Base-by-base conservation (phyloP, 179 eudicot species). In the Silene noctiflora region DNA sequence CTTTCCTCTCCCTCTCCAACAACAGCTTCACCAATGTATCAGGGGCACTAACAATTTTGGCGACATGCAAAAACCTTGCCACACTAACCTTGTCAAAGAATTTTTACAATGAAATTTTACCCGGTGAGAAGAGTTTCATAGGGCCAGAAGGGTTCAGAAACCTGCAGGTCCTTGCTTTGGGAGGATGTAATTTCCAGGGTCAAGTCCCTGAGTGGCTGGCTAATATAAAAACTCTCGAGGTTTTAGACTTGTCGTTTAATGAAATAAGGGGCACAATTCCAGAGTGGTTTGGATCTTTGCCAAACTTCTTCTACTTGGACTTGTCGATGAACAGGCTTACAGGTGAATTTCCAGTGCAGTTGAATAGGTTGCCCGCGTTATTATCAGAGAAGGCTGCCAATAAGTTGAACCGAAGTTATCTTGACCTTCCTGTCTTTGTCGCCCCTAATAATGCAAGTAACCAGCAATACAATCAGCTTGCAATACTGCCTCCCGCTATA, bases 391-490 rank as follows among this genome's bases (percentile, higher is more conserved):
- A 82, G 72, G 83, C 78, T 29, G 84, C 87, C 8, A 75, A 78
- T 27, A 75, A 80, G 16, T 75, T 90, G 69, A 86, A 86, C 73
- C 79, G 79, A 24, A 88, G 87, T 70, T 86, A 87, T 69, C 84
- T 94, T 58, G 93, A 90, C 78, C 88, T 94, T 73, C 98, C 98
- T 0, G 88, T 94, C 24, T 92, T 88, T 84, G 94, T 94, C 14
- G 82, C 85, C 27, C 94, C 98, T 1, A 81, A 89, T 75, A 92
- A 92, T 48, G 87, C 83, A 8, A 90, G 92, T 33, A 73, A 72
- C 27, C 83, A 83, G 86, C 96, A 94, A 72, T 94, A 94, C 83
- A 87, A 85, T 83, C 97, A 89, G 89, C 91, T 94, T 21, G 83
- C 91, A 11, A 85, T 72, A 83, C 84, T 94, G 59, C 98, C 97